Percentiles rank a stretch among this genome's conserved stretches.
phyloP scores from a whole-genome alignment of 2,329 filamentous ascomycete genomes.

The Helminthosporium solani region DNA sequence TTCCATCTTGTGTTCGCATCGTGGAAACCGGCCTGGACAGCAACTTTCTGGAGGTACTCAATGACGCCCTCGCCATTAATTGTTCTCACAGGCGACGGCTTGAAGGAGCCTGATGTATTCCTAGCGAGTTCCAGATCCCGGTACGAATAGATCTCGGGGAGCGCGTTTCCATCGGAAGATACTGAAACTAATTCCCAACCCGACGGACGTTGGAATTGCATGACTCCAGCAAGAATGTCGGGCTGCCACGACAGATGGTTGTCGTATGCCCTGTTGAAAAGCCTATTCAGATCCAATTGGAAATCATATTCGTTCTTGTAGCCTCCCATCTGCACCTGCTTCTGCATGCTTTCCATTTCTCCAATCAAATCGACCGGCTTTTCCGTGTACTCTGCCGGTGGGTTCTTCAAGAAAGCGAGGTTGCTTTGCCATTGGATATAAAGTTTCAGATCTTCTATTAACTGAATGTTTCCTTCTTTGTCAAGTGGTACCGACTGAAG shows the following conservation, averaged over 20 bases:
- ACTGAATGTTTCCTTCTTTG: constrained; percentile 29
- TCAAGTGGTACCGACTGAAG: constrained; percentile 42
- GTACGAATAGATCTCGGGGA: constrained; percentile 42
- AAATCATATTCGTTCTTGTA: constrained; percentile 47
- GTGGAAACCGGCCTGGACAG: constrained; percentile 35
- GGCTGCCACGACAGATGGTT: constrained; percentile 44
- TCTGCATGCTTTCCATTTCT: constrained; percentile 38
- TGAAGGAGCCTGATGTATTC: constrained; percentile 26
- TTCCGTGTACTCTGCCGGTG: constrained; percentile 40
- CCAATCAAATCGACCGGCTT: constrained; percentile 42
- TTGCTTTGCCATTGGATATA: constrained; percentile 44
- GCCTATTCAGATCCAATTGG: constrained; percentile 37
- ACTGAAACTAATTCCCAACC: constrained; percentile 37
- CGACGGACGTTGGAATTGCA: constrained; percentile 38
- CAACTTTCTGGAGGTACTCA: constrained; percentile 36
- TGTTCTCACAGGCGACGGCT: constrained; percentile 37
- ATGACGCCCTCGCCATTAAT: constrained; percentile 42
- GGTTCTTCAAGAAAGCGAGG: constrained; percentile 42
- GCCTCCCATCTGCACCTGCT: constrained; percentile 25
- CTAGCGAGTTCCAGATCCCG: constrained; percentile 31
- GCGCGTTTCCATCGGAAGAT: constrained; percentile 36
- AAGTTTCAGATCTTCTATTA: constrained; percentile 39
- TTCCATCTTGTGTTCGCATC: constrained; percentile 47
- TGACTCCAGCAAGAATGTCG: constrained; percentile 40
- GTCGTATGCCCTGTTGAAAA: constrained; percentile 43